Base-by-base conservation (phyloP, 192 early-diverging fungal genomes). In the Linnemannia schmuckeri region DNA sequence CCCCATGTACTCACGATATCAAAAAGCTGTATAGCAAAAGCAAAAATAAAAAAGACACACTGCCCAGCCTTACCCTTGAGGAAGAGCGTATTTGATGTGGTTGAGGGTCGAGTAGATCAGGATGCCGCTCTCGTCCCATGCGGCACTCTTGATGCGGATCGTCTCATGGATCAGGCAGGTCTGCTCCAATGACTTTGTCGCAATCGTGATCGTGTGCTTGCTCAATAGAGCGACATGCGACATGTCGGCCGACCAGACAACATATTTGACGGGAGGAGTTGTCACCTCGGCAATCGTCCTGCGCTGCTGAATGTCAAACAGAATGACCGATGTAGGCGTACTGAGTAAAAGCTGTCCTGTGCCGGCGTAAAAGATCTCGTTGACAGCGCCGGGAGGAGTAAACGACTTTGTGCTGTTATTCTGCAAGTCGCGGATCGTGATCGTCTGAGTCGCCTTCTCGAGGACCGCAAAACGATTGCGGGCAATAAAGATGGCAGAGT, bases 401-500 rank as follows among this genome's bases (percentile, higher is more conserved):
- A 99, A 95, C 22, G 95, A 94, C 90, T 98, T 99, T 40, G 97
- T 97, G 22, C 93, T 95, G 76, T 93, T 93, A 90, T 99, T 98
- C 38, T 93, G 88, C 33, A 98, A 85, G 76, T 98, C 97, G 82
- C 96, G 95, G 86, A 99, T 96, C 77, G 94, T 91, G 70, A 98
- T 96, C 88, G 80, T 86, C 82, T 96, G 95, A 71, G 89, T 92
- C 15, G 91, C 88, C 81, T 97, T 97, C 87, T 99, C 97, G 54
- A 99, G 90, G 8, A 99, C 98, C 22, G 98, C 99, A 92, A 98
- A 99, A 33, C 99, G 94, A 83, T 99, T 99, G 80, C 99, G 96
- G 35, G 97, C 97, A 73, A 98, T 96, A 91, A 97, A 99, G 70
- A 99, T 92, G 15, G 97, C 97, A 20, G 96, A 92, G 30, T 93